Percentiles rank a stretch among this genome's conserved stretches.
Evolutionary conservation across 2,329 filamentous ascomycete genomes (phyloP).

Genomic region (Neofusicoccum laricinum): DNA sequence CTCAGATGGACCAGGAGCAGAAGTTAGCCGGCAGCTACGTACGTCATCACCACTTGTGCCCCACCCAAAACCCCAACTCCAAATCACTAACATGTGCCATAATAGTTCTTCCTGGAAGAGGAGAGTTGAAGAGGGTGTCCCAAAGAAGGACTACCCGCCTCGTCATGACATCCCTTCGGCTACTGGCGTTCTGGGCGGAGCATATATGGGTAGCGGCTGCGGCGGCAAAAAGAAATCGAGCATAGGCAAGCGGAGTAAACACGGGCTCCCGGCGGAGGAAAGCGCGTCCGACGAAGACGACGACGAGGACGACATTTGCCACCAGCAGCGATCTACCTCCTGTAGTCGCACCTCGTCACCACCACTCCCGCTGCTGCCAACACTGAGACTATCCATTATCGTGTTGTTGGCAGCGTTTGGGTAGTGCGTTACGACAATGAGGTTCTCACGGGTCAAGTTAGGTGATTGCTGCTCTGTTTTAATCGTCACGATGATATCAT

Average conservation of each 20-base stretch:
- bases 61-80: too few species aligned
- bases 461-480: slow-evolving; percentile 54
- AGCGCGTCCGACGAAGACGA: slow-evolving; percentile 59
- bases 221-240: slow-evolving; percentile 31
- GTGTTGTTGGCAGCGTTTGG: slow-evolving; percentile 29
- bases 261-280: slow-evolving; percentile 50
- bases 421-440: background rate
- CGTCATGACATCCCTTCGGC: slow-evolving; percentile 18
- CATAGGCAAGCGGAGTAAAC: slow-evolving; percentile 33
- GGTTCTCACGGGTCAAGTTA: slow-evolving; percentile 54
- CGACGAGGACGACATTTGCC: slow-evolving; percentile 58
- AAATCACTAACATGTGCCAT: slow-evolving; percentile 1
- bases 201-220: slow-evolving; percentile 10
- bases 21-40: slow-evolving; percentile 90
- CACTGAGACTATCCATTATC: slow-evolving; percentile 34
- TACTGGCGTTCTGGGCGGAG: slow-evolving; percentile 13
- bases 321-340: slow-evolving; percentile 62
- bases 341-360: slow-evolving; percentile 31
- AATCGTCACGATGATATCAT: background rate
- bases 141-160: slow-evolving; percentile 40
- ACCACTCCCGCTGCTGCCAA: slow-evolving; percentile 23
- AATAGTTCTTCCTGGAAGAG: slow-evolving; percentile 92
- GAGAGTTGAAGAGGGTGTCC: slow-evolving; percentile 66
- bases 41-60: slow-evolving; percentile 41
- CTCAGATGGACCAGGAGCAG: slow-evolving; percentile 96